Evolutionary conservation across 1,284 basidiomycete genomes (phyloP).

Genomic region (Ceratobasidium sp.): DNA sequence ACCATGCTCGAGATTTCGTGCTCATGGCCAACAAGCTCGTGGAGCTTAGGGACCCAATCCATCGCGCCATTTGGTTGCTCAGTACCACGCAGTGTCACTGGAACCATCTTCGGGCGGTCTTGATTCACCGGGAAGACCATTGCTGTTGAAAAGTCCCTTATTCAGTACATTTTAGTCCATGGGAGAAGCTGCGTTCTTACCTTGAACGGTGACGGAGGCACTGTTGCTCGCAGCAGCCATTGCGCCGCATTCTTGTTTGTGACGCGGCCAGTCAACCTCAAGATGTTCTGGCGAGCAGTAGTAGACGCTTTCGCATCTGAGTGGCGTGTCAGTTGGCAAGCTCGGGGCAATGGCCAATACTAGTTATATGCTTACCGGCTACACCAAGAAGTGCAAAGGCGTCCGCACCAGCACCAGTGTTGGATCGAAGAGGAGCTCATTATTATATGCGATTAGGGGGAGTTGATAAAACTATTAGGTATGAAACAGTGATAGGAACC

Average conservation of each 20-base stretch:
- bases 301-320: constrained; percentile 10
- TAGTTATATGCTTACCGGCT: background rate
- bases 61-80: background rate
- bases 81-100: constrained; percentile 34
- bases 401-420: constrained; percentile 33
- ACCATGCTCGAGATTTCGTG: constrained; percentile 22
- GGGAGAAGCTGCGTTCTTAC: background rate
- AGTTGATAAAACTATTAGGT: background rate
- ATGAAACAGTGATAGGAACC: background rate
- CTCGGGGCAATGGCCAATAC: background rate
- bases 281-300: constrained; percentile 26
- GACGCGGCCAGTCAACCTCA: constrained; percentile 24
- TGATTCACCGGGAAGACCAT: constrained; percentile 76
- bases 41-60: constrained; percentile 7
- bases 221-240: background rate
- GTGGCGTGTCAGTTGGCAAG: background rate
- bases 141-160: constrained; percentile 57
- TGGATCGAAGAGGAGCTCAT: constrained; percentile 9
- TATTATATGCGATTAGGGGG: background rate
- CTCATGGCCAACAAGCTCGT: constrained; percentile 4
- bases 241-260: constrained; percentile 7
- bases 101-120: constrained; percentile 52
- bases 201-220: constrained; percentile 25
- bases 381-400: constrained; percentile 22
- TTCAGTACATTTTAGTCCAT: background rate